Percentiles rank a stretch among this genome's conserved stretches.
phyloP scores from a whole-genome alignment of 441 rosid genomes.

The Croton setiger region DNA sequence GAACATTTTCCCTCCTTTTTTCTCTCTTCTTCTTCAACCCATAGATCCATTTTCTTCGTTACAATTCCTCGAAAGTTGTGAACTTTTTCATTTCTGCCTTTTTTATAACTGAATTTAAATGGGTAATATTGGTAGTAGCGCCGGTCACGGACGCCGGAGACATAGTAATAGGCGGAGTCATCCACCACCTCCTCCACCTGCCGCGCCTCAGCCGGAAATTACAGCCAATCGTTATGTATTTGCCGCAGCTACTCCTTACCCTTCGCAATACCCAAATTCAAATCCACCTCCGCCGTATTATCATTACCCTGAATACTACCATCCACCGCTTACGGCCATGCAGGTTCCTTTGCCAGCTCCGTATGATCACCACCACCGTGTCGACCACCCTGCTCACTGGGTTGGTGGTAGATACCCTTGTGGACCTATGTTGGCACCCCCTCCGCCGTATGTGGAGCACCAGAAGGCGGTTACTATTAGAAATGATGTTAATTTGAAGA shows the following conservation, averaged over 20 bases:
- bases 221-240: constrained; percentile 67
- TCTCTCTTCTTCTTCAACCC: background rate
- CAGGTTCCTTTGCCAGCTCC: constrained; percentile 66
- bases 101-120: constrained; percentile 21
- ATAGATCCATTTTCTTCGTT: constrained; percentile 10
- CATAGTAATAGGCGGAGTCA: constrained; percentile 41
- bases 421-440: constrained; percentile 48
- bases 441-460: constrained; percentile 76
- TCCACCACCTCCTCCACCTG: constrained; percentile 44
- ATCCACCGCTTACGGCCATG: constrained; percentile 52
- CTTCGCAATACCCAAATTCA: constrained; percentile 49
- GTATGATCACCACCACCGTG: constrained; percentile 59
- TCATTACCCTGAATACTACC: constrained; percentile 68
- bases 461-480: constrained; percentile 83
- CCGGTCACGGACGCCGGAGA: constrained; percentile 11
- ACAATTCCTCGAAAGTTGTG: background rate
- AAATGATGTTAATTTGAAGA: constrained; percentile 82
- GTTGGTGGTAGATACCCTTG: constrained; percentile 61
- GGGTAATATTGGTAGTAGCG: constrained; percentile 66
- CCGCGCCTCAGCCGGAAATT: constrained; percentile 55
- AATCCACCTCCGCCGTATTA: constrained; percentile 50
- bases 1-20: background rate
- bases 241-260: constrained; percentile 86
- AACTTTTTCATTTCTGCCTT: constrained; percentile 5
- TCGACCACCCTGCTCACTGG: constrained; percentile 53